Evolutionary conservation across 2,329 filamentous ascomycete species (phyloP).

Genomic region (Aspergillus eucalypticola): DNA sequence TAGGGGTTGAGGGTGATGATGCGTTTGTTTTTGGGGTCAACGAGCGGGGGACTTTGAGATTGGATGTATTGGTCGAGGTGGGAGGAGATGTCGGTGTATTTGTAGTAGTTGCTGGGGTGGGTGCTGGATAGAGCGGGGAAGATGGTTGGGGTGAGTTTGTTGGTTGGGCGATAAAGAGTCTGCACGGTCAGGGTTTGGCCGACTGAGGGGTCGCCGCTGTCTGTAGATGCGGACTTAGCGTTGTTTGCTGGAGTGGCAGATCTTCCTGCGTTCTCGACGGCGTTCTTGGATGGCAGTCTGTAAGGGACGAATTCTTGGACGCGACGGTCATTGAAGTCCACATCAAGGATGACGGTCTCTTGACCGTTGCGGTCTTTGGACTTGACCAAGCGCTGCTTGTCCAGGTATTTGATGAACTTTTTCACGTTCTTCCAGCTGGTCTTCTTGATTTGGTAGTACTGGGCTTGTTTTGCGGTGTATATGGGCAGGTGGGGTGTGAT

Average conservation of each 20-base stretch:
- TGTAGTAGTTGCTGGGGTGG: slow-evolving; percentile 59
- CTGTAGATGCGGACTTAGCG: slow-evolving; percentile 25
- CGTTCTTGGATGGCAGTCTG: slow-evolving; percentile 59
- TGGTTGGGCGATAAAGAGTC: slow-evolving; percentile 58
- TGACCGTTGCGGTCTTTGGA: slow-evolving; percentile 65
- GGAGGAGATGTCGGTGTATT: slow-evolving; percentile 59
- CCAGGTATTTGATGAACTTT: slow-evolving; percentile 68
- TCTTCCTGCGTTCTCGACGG: slow-evolving; percentile 44
- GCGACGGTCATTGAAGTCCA: slow-evolving; percentile 61
- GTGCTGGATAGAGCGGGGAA: slow-evolving; percentile 48
- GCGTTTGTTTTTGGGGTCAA: slow-evolving; percentile 60
- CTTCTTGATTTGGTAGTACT: slow-evolving; percentile 67
- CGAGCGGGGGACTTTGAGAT: slow-evolving; percentile 53
- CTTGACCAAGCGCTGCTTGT: slow-evolving; percentile 64
- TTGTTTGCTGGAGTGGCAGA: slow-evolving; percentile 29
- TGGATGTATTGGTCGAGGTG: slow-evolving; percentile 61
- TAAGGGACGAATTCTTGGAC: slow-evolving; percentile 63
- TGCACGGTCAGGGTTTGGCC: slow-evolving; percentile 50
- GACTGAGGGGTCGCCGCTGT: slow-evolving; percentile 43
- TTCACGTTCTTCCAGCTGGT: slow-evolving; percentile 70
- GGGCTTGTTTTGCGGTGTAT: slow-evolving; percentile 55
- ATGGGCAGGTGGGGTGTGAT: slow-evolving; percentile 67
- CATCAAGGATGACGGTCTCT: slow-evolving; percentile 64
- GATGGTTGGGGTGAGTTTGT: slow-evolving; percentile 59
- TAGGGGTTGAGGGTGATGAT: slow-evolving; percentile 63